Base-by-base conservation (phyloP, 257 asterid species). In the Nicotiana knightiana region DNA sequence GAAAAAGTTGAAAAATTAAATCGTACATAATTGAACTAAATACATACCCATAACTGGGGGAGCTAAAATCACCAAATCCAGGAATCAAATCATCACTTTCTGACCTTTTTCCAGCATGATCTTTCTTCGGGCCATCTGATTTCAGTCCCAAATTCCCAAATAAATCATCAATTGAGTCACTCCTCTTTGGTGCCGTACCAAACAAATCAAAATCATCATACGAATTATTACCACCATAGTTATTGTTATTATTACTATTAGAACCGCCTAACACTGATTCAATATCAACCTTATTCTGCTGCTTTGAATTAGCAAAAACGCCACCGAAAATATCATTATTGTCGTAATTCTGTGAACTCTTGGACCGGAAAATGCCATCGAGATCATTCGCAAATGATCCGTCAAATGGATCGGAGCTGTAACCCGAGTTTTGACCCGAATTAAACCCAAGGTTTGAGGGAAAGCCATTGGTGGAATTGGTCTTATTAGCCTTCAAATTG, bases 321-420 rank as follows among this genome's bases (percentile, higher is more conserved):
- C 91, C 94, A 21, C 94, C 94, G 63, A 92, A 91, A 84, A 91
- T 59, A 82, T 90, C 92, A 83, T 89, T 88, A 77, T 81, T 71
- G 61, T 71, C 91, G 18, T 82, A 28, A 71, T 80, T 84, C 4
- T 63, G 89, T 0, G 90, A 57, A 59, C 51, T 57, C 55, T 80
- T 82, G 82, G 96, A 82, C 77, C 86, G 81, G 46, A 93, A 94
- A 81, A 91, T 83, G 21, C 93, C 96, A 81, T 90, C 98, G 46
- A 93, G 96, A 88, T 91, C 93, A 81, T 93, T 92, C 53, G 92
- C 89, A 46, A 83, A 81, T 35, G 89, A 84, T 82, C 86, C 91
- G 61, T 84, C 80, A 82, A 87, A 81, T 46, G 91, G 28, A 83
- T 54, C 83, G 37, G 88, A 77, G 17, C 18, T 55, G 51, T 77